Evolutionary conservation across 805 yeast genomes (phyloP).

Genomic region (Metschnikowia santaceciliae): DNA sequence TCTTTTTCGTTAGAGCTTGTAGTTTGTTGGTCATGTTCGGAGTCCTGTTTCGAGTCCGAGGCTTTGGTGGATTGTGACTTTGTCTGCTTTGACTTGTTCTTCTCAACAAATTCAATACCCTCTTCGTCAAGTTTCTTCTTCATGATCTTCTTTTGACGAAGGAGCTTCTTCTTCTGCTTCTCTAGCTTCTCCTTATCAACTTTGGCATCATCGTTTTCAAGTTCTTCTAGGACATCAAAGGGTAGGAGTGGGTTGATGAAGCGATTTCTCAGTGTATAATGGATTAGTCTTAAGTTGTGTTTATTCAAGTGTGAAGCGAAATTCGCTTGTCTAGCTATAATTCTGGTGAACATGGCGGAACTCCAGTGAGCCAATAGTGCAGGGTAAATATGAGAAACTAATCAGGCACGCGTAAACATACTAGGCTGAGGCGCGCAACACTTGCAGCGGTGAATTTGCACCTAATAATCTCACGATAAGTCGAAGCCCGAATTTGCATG

Average conservation of each 20-base stretch:
- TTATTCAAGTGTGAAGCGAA: background rate
- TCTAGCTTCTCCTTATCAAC: constrained; percentile 26
- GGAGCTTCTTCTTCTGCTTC: constrained; percentile 25
- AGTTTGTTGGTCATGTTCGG: background rate
- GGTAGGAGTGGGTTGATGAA: constrained; percentile 39
- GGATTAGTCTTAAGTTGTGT: background rate
- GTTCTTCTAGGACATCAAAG: constrained; percentile 37
- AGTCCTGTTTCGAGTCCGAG: background rate
- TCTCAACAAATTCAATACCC: background rate
- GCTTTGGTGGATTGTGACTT: background rate
- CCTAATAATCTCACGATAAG: constrained; percentile 27
- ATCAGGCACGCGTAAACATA: background rate
- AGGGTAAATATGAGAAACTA: background rate
- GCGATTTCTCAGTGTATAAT: background rate
- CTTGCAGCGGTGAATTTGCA: background rate
- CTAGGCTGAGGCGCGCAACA: constrained; percentile 1
- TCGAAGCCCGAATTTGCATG: constrained; percentile 86
- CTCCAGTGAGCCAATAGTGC: background rate
- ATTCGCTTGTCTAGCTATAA: background rate
- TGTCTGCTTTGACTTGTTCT: background rate
- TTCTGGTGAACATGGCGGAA: background rate
- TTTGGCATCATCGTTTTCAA: constrained; percentile 28
- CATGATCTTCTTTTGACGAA: constrained; percentile 19
- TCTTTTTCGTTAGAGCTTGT: background rate
- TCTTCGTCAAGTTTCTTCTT: constrained; percentile 11